Percentiles rank a stretch among this genome's conserved stretches.
These are phyloP conservation scores for Diaporthe sp. DNA, from an alignment of 2,329 filamentous ascomycete species.

Conservation along the genomic window DNA sequence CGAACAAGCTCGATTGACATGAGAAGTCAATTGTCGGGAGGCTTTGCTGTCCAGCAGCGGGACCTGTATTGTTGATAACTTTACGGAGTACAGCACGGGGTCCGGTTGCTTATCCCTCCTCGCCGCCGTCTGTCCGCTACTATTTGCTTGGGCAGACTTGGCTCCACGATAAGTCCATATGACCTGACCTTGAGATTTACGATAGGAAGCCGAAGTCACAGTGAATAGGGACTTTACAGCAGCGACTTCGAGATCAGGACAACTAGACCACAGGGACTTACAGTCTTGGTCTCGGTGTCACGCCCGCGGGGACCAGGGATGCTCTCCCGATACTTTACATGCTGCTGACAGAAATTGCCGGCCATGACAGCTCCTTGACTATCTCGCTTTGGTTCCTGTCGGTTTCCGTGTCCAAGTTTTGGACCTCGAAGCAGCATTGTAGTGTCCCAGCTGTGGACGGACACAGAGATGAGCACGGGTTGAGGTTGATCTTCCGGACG, in stretches of 20 bases:
- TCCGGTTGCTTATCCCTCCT: background rate
- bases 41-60: background rate
- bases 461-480: constrained; percentile 19
- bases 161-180: background rate
- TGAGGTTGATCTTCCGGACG: constrained; percentile 24
- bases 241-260: background rate
- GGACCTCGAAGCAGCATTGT: constrained; percentile 17
- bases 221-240: background rate
- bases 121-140: background rate
- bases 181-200: background rate
- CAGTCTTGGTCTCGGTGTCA: background rate
- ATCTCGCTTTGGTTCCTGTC: background rate
- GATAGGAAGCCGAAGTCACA: background rate
- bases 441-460: background rate
- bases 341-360: background rate
- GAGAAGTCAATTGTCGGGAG: background rate
- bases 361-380: background rate
- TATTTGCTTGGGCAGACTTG: background rate
- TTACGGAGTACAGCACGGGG: background rate
- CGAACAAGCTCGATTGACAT: background rate
- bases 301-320: background rate
- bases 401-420: constrained; percentile 19
- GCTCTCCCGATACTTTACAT: background rate
- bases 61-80: background rate
- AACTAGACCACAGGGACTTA: background rate